Evolutionary conservation across 2,329 filamentous ascomycete species (phyloP), one percentile per base, ranked within the genome.

Genomic region (Paecilomyces niveus): DNA sequence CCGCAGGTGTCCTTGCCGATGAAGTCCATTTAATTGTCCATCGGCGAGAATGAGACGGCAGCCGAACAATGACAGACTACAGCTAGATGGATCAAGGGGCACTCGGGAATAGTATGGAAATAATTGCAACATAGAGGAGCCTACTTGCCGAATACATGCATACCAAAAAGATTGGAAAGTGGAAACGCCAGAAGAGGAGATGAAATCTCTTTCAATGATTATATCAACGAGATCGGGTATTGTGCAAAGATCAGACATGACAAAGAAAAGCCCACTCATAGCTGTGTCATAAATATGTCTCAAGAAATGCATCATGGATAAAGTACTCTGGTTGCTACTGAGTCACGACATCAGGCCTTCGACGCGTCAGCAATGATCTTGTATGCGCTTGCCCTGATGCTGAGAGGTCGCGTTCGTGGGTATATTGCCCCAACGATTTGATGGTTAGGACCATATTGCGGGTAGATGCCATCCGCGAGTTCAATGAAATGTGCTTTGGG

Each of bases 401-500:
- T 75, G 54, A 67, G 60, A 24, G 75, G 75, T 52, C 73, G 67
- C 22, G 64, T 68, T 35, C 72, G 73, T 15, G 75, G 75, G 61
- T 72, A 76, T 1, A 74, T 63, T 7, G 69, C 69, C 49, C 70
- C 70, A 7, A 72, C 67, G 26, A 71, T 70, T 50, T 71, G 66
- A 22, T 67, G 60, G 54, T 70, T 68, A 9, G 66, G 64, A 1
- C 67, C 67, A 54, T 72, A 70, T 50, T 72, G 68, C 1, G 68
- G 67, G 51, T 84, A 84, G 59, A 89, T 86, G 1, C 80, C 84
- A 56, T 89, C 86, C 11, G 81, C 79, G 57, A 89, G 78, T 63
- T 88, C 83, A 51, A 83, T 77, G 65, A 87, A 90, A 1, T 76
- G 73, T 3, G 81, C 81, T 1, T 76, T 71, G 0, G 88, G 87